Evolutionary conservation across 768 basidiomycete species (phyloP).

Genomic region (Suillus clintonianus): DNA sequence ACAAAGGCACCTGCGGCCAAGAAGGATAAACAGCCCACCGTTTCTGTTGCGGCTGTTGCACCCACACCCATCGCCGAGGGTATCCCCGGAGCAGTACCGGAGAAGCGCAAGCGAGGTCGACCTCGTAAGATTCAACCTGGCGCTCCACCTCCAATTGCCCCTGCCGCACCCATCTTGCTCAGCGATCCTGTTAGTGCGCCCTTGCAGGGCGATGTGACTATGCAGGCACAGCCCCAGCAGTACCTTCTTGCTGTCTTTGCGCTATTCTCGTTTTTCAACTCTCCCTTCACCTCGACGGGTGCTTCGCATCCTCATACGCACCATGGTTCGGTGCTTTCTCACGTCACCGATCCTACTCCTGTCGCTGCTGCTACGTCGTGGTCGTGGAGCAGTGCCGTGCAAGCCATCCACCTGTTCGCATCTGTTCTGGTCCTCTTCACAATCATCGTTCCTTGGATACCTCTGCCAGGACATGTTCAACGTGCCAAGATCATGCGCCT

Average conservation of each 20-base stretch:
- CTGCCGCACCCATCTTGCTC: conserved; percentile 22
- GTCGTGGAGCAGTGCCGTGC: conserved; percentile 56
- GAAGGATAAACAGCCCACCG: conserved; percentile 43
- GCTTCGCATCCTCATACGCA: conserved; percentile 47
- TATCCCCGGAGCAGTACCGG: conserved; percentile 42
- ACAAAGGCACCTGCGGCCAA: conserved; percentile 42
- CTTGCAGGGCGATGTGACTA: conserved; percentile 11
- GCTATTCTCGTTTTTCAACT: conserved; percentile 85
- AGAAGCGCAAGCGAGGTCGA: conserved; percentile 84
- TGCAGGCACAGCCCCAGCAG: conserved; percentile 43
- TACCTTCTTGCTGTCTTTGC: conserved; percentile 84
- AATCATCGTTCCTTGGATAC: conserved; percentile 52
- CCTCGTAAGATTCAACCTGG: conserved; percentile 71
- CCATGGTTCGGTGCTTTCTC: conserved; percentile 58
- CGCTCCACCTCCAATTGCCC: conserved; percentile 35
- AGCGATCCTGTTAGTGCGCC: conserved; percentile 15
- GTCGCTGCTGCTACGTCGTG: conserved; percentile 26
- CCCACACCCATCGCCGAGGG: conserved; percentile 27
- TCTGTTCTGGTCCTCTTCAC: conserved; percentile 63
- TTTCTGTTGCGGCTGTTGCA: conserved; percentile 26
- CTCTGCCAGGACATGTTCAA: conserved; percentile 23
- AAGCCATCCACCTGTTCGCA: conserved; percentile 65
- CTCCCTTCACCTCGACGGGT: conserved; percentile 53
- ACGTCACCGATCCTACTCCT: conserved; percentile 28
- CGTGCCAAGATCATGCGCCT: conserved; percentile 25